These are phyloP conservation scores for Tilletia indica DNA, from an alignment of 1,284 basidiomycete genomes.

Conservation along the genomic window DNA sequence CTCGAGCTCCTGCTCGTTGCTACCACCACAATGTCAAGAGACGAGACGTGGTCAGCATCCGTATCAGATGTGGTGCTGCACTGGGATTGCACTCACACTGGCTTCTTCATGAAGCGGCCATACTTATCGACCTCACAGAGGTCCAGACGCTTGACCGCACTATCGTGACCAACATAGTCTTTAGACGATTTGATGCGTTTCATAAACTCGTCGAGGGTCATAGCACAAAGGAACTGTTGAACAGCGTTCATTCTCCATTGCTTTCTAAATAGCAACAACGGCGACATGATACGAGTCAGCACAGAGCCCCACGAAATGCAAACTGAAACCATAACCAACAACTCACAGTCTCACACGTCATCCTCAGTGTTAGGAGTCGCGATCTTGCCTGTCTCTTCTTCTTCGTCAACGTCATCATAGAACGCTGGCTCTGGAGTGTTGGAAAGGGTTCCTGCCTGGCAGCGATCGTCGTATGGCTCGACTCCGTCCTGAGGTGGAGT, in stretches of 20 bases:
- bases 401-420: neutral
- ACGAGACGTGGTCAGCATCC: neutral
- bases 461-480: neutral
- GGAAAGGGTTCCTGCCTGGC: neutral
- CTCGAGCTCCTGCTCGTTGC: neutral
- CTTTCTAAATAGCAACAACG: neutral
- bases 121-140: neutral
- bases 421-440: neutral
- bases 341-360: neutral
- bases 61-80: neutral
- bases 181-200: neutral
- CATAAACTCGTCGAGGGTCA: neutral
- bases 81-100: neutral
- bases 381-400: neutral
- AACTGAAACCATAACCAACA: neutral
- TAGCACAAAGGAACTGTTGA: neutral
- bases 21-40: neutral
- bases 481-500: neutral
- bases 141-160: neutral
- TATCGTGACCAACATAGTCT: neutral
- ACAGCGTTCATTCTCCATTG: neutral
- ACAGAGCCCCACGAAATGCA: neutral
- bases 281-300: neutral
- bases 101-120: neutral
- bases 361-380: neutral